phyloP scores from a whole-genome alignment of 2,329 filamentous ascomycete genomes.

The Xylariales sp. region DNA sequence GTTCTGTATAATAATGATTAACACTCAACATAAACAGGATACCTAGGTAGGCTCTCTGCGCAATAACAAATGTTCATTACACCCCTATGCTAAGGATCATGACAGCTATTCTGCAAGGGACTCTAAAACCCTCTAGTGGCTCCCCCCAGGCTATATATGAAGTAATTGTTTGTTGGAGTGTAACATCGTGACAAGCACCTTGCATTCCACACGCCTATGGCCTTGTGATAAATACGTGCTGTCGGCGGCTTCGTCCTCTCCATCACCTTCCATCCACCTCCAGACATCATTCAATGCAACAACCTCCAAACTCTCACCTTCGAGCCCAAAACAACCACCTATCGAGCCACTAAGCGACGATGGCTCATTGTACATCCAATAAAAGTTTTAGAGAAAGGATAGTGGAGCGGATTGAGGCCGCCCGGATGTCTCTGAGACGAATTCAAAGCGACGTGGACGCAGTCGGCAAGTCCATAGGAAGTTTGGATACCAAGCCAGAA shows the following conservation, averaged over 20 bases:
- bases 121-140: background rate
- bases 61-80: no score
- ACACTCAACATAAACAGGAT: no score
- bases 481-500: no score
- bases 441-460: background rate
- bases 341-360: background rate
- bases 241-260: background rate
- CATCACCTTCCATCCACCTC: background rate
- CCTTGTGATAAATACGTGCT: background rate
- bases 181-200: background rate
- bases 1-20: no score
- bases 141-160: background rate
- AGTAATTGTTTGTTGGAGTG: no score
- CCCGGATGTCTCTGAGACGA: background rate
- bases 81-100: no score
- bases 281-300: background rate
- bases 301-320: background rate
- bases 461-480: background rate
- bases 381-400: background rate
- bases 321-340: background rate
- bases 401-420: background rate
- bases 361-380: background rate
- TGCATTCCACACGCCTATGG: background rate
- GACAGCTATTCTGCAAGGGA: no score
- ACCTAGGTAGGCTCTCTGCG: no score